Base-by-base conservation (phyloP, 106 monocot genomes). In the Apostasia ramifera region DNA sequence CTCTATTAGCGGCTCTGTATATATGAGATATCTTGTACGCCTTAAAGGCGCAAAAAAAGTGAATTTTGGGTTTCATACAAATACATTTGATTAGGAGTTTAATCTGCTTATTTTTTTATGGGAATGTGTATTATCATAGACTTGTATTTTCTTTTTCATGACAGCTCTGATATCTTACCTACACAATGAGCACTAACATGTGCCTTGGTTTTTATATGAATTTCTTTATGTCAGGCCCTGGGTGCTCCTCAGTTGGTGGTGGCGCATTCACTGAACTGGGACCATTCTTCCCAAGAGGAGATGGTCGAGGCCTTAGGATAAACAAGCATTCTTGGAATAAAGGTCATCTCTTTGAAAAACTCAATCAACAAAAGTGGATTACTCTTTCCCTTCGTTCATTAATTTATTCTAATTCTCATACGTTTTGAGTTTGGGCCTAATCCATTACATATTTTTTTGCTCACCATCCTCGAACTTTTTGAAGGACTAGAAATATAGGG, bases 191-290 rank as follows among this genome's bases (percentile, higher is more conserved):
- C 26, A 26, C 26, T 26, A 26, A 26, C 26, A 26, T 26, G 26
- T 26, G 26, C 26, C 26, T 26, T 26, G 26, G n/a, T 46, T 72
- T 48, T 39, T 42, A n/a, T 14, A 7, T 42, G 37, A 1, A 45
- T 47, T 50, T 67, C 52, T 44, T 61, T 46, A 71, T 55, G 43
- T 26, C 80, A 95, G 95, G 95, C 11, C 95, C 95, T 43, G 95
- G 95, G 39, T 98, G 97, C 68, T 92, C 92, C 79, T 92, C 92
- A 46, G 58, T 98, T 50, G 97, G 97, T 62, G 97, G 97, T 37
- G 97, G 97, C 42, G 97, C 97, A 12, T 98, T 98, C 69, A 98
- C 97, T 53, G 97, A 92, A 67, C 60, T 98, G 41, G 97, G 92
- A 47, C 97, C 97, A 47, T 92, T 98, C 81, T 98, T 81, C 14